These are phyloP conservation scores for Phytophthora colocasiae DNA, from an alignment of 352 stramenopile genomes.

Conservation along the genomic window DNA sequence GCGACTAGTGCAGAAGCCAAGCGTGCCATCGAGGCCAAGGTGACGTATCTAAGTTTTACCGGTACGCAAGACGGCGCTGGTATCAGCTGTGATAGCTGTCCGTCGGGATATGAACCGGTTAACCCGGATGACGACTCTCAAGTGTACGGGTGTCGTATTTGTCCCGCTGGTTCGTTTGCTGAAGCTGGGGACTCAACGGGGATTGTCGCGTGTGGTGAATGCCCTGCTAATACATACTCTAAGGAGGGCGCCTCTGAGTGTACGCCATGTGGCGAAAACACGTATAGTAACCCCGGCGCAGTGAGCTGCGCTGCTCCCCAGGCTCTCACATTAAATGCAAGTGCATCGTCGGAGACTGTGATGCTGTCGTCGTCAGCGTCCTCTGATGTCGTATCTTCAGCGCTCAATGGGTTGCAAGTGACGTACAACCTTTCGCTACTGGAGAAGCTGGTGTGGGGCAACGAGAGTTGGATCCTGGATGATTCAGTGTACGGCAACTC, in stretches of 20 bases:
- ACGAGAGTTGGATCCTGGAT: conserved; percentile 60
- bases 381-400: conserved; percentile 29
- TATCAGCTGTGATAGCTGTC: conserved; percentile 62
- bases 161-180: conserved; percentile 61
- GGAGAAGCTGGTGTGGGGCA: conserved; percentile 74
- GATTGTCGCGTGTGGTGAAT: conserved; percentile 57
- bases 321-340: conserved; percentile 50
- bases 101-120: conserved; percentile 56
- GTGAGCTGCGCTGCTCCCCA: conserved; percentile 54
- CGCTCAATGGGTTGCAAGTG: conserved; percentile 40
- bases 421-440: conserved; percentile 83
- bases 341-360: conserved; percentile 19
- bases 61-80: conserved; percentile 60
- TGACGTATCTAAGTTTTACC: conserved; percentile 58
- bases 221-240: conserved; percentile 70
- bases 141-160: conserved; percentile 60
- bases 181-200: conserved; percentile 36
- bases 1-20: conserved; percentile 52
- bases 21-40: conserved; percentile 55
- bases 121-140: conserved; percentile 33
- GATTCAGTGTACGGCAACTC: conserved; percentile 48
- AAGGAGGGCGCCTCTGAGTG: conserved; percentile 55
- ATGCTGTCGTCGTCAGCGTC: conserved; percentile 36
- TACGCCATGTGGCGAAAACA: conserved; percentile 68
- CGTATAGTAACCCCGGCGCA: conserved; percentile 54